Conservation (phyloP, 2,329 filamentous ascomycete species). For the Colletotrichum limetticola region DNA sequence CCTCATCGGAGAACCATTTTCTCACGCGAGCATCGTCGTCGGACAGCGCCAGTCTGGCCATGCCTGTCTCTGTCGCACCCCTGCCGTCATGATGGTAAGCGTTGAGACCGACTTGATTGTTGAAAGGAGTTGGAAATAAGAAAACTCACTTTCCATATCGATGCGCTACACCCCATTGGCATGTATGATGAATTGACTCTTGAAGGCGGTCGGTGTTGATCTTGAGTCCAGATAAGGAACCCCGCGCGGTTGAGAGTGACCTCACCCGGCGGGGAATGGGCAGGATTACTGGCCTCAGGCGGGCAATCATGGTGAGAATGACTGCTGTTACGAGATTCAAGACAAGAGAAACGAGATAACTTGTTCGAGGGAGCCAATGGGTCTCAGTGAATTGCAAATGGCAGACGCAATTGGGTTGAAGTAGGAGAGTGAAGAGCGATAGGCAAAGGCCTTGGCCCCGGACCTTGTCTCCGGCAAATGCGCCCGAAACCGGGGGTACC, state of each 20-base stretch:
- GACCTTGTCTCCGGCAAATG: slow-evolving; percentile 1
- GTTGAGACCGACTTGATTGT: too few relatives aligned
- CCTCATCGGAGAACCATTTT: slow-evolving; percentile 79
- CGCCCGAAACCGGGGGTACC: not conserved
- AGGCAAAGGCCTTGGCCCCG: not conserved
- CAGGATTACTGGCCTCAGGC: not conserved
- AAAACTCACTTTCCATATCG: slow-evolving; percentile 42
- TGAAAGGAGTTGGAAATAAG: fast-evolving
- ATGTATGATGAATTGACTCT: slow-evolving; percentile 45
- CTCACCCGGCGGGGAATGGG: not conserved
- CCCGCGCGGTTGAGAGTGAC: slow-evolving; percentile 12
- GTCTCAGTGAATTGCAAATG: not conserved
- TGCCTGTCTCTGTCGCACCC: slow-evolving; percentile 69
- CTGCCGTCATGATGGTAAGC: slow-evolving; percentile 7
- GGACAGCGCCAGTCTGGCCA: slow-evolving; percentile 78
- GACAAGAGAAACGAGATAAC: not conserved
- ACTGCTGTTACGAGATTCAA: not conserved
- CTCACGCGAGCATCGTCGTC: slow-evolving; percentile 77
- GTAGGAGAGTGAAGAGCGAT: slow-evolving; percentile 4
- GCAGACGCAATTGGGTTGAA: not conserved
- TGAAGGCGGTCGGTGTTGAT: slow-evolving; percentile 43
- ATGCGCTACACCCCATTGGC: slow-evolving; percentile 46
- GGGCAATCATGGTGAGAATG: not conserved
- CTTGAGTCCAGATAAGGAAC: slow-evolving; percentile 35
- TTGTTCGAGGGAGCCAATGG: not conserved